phyloP scores from a whole-genome alignment of 208 protist genomes.

The Crithidia sp. region DNA sequence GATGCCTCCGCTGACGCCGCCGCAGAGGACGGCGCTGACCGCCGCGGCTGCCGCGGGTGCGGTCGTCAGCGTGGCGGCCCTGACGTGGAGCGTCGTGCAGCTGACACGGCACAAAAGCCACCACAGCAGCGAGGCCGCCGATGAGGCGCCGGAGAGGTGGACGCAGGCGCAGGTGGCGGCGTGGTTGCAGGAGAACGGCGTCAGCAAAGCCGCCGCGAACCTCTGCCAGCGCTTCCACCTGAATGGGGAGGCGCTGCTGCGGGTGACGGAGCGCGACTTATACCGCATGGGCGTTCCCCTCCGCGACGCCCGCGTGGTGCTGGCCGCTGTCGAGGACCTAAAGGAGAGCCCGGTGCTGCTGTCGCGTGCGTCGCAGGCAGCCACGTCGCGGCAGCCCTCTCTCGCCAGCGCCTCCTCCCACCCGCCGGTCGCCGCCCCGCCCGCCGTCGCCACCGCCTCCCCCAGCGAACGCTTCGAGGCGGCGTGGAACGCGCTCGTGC shows the following conservation, averaged over 20 bases:
- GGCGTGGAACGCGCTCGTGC: slow-evolving; percentile 24
- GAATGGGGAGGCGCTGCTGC: slow-evolving; percentile 47
- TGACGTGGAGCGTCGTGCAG: slow-evolving; percentile 20
- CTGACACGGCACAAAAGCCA: background rate
- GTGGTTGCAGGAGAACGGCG: slow-evolving; percentile 58
- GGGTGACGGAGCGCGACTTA: slow-evolving; percentile 44
- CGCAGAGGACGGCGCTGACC: slow-evolving; percentile 6
- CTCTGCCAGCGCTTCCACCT: slow-evolving; percentile 40
- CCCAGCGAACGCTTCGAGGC: slow-evolving; percentile 26
- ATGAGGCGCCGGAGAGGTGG: slow-evolving; percentile 16
- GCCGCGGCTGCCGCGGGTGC: slow-evolving; percentile 11
- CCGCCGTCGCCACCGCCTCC: background rate
- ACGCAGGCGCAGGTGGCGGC: slow-evolving; percentile 40
- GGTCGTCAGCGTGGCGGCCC: slow-evolving; percentile 8
- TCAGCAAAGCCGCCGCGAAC: slow-evolving; percentile 28
- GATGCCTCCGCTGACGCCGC: slow-evolving; percentile 2
- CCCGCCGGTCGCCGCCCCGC: background rate
- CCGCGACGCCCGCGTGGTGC: slow-evolving; percentile 47
- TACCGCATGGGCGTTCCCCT: slow-evolving; percentile 46
- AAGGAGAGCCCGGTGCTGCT: slow-evolving; percentile 22
- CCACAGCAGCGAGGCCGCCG: background rate
- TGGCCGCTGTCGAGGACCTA: slow-evolving; percentile 41
- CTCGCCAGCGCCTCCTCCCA: slow-evolving; percentile 3
- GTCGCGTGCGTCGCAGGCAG: slow-evolving; percentile 6
- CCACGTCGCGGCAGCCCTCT: slow-evolving; percentile 12